These are phyloP conservation scores for Houttuynia cordata DNA, from an alignment of 164 flowering plant species.

Conservation along the genomic window DNA sequence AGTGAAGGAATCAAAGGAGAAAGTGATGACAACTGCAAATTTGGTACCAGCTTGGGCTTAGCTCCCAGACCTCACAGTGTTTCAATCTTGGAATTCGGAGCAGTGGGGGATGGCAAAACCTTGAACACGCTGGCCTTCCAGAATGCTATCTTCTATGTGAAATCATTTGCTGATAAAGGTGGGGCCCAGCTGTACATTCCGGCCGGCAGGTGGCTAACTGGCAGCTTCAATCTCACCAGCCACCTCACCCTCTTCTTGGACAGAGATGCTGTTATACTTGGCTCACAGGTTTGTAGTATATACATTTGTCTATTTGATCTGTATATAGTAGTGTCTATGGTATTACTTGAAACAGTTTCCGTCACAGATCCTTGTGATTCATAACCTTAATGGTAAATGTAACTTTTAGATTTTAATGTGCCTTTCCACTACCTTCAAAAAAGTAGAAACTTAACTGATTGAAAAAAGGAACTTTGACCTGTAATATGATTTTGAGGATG, in stretches of 20 bases:
- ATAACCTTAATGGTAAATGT: no score
- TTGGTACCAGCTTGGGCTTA: slow-evolving; percentile 27
- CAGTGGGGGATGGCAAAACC: slow-evolving; percentile 92
- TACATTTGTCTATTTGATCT: neutral
- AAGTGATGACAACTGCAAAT: slow-evolving; percentile 32
- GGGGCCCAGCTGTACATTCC: slow-evolving; percentile 96
- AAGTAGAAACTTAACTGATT: no score
- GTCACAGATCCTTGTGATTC: no score
- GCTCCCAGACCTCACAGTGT: slow-evolving; percentile 86
- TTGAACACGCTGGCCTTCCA: slow-evolving; percentile 84
- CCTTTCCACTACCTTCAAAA: no score
- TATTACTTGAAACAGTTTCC: no score
- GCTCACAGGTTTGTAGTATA: slow-evolving; percentile 47
- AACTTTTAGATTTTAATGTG: no score
- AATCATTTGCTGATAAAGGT: slow-evolving; percentile 88
- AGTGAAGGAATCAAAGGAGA: slow-evolving; percentile 24
- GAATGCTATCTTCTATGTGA: slow-evolving; percentile 87
- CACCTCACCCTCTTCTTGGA: slow-evolving; percentile 91
- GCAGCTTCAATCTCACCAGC: slow-evolving; percentile 85
- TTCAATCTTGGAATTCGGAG: slow-evolving; percentile 86
- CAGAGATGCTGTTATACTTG: slow-evolving; percentile 73
- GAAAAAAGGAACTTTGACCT: no score
- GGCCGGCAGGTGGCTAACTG: slow-evolving; percentile 84
- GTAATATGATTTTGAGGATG: no score
- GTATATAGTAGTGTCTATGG: no score